Base-by-base conservation (phyloP, 148 eudicot genomes). In the Cornus kousa region DNA sequence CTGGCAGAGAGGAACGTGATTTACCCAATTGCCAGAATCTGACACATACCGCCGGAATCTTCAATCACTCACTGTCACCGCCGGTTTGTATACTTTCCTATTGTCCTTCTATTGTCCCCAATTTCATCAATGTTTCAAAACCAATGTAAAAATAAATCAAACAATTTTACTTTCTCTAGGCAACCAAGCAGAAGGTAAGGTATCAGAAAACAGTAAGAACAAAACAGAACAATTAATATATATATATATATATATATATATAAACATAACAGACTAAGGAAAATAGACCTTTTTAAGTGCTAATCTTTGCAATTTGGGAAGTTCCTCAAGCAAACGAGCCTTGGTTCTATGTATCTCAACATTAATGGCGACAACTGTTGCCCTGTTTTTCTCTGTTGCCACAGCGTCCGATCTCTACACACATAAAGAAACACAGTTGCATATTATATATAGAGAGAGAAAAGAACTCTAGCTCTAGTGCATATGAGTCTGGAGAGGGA, bases 341-440 rank as follows among this genome's bases (percentile, higher is more conserved):
- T 93, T 93, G 5, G 79, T 82, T 53, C 96, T 87, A 19, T 96
- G 82, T 40, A 91, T 77, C 80, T 93, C 98, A 0, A 90, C 97
- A 31, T 83, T 82, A 82, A 90, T 72, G 28, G 96, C 93, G 55
- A 94, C 94, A 43, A 74, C 89, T 13, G 78, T 78, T 22, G 98
- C 98, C 81, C 94, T 85, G 73, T 82, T 89, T 19, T 73, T 83
- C 88, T 89, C 92, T 20, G 72, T 16, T 75, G 75, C 65, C 40
- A 91, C 88, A 0, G 81, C 65, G 79, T 92, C 90, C 70, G 92
- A 78, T 83, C 90, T 91, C 85, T 86, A 66, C 46, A 62, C 5
- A 67, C 50, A 76, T 1, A 73, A 24, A 85, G 8, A 50, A 9
- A 14, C 55, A 59, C 12, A 43, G 9, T 20, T 22, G 31, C 9